phyloP scores from a whole-genome alignment of 495 filamentous ascomycete species.

The Aspergillus panamensis region DNA sequence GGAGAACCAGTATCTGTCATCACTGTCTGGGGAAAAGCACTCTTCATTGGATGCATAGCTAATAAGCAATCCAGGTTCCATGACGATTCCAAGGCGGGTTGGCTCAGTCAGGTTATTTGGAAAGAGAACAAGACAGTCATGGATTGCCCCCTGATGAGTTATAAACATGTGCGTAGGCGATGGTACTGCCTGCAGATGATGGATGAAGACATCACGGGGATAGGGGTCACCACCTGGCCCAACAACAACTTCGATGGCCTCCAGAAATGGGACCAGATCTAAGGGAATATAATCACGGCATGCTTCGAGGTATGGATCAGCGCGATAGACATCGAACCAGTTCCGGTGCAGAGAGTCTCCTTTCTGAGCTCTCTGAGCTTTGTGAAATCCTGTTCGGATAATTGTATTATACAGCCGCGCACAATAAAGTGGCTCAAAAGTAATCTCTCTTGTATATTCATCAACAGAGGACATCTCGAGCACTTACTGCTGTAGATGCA shows the following conservation, averaged over 20 bases:
- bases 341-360: no score
- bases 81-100: neutral
- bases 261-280: neutral
- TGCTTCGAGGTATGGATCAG: no score
- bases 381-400: no score
- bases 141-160: neutral
- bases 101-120: slow-evolving; percentile 1
- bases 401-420: no score
- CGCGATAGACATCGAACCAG: no score
- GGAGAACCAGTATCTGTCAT: slow-evolving; percentile 1
- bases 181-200: neutral
- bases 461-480: no score
- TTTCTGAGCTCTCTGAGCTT: no score
- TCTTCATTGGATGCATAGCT: slow-evolving; percentile 2
- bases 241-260: neutral
- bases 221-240: slow-evolving; percentile 1
- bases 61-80: slow-evolving; percentile 1
- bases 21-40: neutral
- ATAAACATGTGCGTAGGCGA: neutral
- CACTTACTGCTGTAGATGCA: no score
- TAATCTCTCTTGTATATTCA: no score
- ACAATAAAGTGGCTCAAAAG: no score
- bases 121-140: slow-evolving; percentile 1
- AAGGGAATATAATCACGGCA: neutral
- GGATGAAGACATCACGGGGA: neutral